Conservation (phyloP, 164 flowering plant species). For the Akebia trifoliata region DNA sequence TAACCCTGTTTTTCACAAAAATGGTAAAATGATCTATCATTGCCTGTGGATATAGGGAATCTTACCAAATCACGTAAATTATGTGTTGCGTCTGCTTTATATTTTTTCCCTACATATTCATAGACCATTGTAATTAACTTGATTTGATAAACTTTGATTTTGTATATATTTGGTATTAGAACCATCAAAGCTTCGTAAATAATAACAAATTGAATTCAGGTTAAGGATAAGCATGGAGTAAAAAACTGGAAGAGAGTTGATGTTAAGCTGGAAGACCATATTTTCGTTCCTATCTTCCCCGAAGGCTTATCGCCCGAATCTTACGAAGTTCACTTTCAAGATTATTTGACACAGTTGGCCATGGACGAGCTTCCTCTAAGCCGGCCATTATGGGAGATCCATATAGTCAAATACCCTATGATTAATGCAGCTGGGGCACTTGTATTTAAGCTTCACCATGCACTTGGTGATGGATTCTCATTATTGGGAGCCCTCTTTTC, state of each 20-base stretch:
- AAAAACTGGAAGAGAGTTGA: constrained; percentile 51
- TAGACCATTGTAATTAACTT: no score
- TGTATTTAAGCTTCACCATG: constrained; percentile 52
- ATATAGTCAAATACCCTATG: no score
- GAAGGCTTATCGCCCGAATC: constrained; percentile 24
- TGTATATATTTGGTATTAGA: no score
- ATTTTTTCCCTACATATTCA: no score
- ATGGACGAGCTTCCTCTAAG: constrained; percentile 31
- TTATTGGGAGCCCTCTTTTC: constrained; percentile 56
- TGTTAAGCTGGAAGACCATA: constrained; percentile 44
- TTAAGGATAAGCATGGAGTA: constrained; percentile 32
- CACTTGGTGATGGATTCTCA: constrained; percentile 61
- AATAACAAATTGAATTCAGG: constrained; percentile 29
- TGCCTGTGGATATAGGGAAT: no score
- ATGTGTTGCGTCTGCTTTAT: no score
- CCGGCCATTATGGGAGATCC: constrained; percentile 58
- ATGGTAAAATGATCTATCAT: no score
- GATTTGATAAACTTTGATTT: no score
- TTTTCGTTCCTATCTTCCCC: constrained; percentile 34
- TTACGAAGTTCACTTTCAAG: constrained; percentile 30
- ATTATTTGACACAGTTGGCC: constrained; percentile 35
- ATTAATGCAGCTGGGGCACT: constrained; percentile 36
- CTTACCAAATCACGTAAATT: no score
- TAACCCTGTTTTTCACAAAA: no score
- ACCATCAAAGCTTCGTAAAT: no score